These are phyloP conservation scores for Cicer yamashitae DNA, from an alignment of 306 rosid genomes.

Conservation along the genomic window DNA sequence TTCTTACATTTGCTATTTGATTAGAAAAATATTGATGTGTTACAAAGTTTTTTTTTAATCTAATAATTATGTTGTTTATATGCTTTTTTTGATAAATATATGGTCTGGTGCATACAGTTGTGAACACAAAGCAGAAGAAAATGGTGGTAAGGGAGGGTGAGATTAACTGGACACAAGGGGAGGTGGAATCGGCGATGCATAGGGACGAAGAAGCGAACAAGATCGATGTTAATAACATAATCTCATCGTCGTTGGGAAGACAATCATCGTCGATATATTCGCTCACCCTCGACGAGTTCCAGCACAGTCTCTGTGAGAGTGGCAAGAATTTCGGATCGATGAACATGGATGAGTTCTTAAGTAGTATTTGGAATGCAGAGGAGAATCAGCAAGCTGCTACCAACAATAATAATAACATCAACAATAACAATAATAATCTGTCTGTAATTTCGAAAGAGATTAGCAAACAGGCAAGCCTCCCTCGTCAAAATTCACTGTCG, in stretches of 20 bases:
- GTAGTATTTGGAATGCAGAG: constrained; percentile 88
- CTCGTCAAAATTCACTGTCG: constrained; percentile 75
- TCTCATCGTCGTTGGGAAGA: constrained; percentile 60
- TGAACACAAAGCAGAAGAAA: not conserved
- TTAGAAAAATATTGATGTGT: not conserved
- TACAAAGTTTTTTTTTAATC: not conserved
- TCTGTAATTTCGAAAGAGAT: constrained; percentile 38
- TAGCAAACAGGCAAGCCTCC: constrained; percentile 61
- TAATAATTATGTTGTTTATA: not conserved
- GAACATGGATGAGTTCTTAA: constrained; percentile 98
- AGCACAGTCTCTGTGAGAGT: constrained; percentile 68
- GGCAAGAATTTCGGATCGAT: constrained; percentile 90
- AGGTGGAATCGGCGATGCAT: constrained; percentile 53
- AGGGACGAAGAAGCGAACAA: constrained; percentile 34
- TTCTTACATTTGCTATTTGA: not conserved
- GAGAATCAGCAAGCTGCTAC: constrained; percentile 60
- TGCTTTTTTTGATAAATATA: not conserved
- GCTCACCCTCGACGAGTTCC: constrained; percentile 88
- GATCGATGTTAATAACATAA: constrained; percentile 29
- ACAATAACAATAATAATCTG: not conserved
- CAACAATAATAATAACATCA: not conserved
- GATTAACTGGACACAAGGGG: constrained; percentile 55
- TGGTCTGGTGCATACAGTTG: not conserved
- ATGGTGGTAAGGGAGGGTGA: constrained; percentile 61
- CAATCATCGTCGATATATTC: constrained; percentile 84